Base-by-base conservation (phyloP, 2,329 filamentous ascomycete genomes). In the Xylaria digitata region DNA sequence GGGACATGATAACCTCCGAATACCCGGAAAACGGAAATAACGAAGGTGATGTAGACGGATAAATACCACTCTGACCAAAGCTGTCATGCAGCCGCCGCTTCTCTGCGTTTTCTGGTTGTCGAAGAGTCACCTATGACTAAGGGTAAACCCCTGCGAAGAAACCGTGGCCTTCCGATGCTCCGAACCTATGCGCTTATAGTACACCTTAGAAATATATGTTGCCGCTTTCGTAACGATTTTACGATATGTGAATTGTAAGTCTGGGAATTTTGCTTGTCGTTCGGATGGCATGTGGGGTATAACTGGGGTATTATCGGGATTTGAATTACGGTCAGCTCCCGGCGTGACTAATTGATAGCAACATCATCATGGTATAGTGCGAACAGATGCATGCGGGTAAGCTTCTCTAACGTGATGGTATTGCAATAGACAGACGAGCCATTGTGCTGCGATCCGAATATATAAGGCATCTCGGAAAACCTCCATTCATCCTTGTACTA, bases 81-180 rank as follows among this genome's bases (percentile, higher is more conserved):
- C 26, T 6, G 9, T 26, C 7, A 30, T 45, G 21, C 15, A 48
- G 21, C 1, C 46, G 9, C 19, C 8, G 17, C 48, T 30, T 59
- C 55, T 57, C 61, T 53, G n/a, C 61, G 61, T 54, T 9, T 19
- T 65, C 37, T 61, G 63, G 19, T 45, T 50, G 46, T 65, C 42
- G 30, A 55, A 19, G 13, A 17, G 45, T 19, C 17, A 19, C n/a
- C 15, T n/a, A 55, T 60, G 49, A 49, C 17, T 65, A 48, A 65
- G 42, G 5, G 5, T 11, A 32, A 13, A 13, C 32, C 6, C 17
- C 3, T 40, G 32, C 21, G 9, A 19, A 15, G n/a, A n/a, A 13
- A 52, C 19, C 15, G 6, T 26, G 37, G 15, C 40, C 13, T 19
- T 52, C 40, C 37, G n/a, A 30, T 46, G 13, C 46, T 30, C 30